Evolutionary conservation across 345 rosid species (phyloP).

Genomic region (Brassica carinata): DNA sequence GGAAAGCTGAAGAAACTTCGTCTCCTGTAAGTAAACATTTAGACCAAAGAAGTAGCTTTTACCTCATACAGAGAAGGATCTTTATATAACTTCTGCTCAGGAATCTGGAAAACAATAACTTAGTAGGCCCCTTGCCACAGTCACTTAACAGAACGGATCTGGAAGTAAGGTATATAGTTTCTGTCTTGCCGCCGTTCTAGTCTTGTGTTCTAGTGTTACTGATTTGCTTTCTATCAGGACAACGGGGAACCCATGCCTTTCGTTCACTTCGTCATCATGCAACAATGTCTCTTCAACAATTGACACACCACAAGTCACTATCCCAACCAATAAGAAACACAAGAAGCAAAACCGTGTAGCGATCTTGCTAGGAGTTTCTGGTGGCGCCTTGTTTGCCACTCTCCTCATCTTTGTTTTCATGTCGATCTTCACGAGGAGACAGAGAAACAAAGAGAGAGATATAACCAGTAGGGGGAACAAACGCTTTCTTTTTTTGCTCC

Average conservation of each 20-base stretch:
- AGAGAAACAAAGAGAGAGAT: no score
- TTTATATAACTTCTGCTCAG: conserved; percentile 42
- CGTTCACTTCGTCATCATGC: conserved; percentile 65
- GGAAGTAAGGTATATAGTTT: conserved; percentile 62
- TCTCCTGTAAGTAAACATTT: conserved; percentile 59
- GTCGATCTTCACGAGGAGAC: conserved; percentile 45
- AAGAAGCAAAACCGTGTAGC: conserved; percentile 39
- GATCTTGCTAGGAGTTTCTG: conserved; percentile 64
- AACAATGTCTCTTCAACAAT: conserved; percentile 65
- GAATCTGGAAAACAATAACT: conserved; percentile 81
- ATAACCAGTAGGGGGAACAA: no score
- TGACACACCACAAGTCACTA: conserved; percentile 79
- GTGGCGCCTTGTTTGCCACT: conserved; percentile 58
- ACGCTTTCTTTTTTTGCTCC: no score
- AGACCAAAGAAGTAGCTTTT: conserved; percentile 12
- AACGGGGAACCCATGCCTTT: conserved; percentile 79
- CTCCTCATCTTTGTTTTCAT: conserved; percentile 44
- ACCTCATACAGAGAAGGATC: not conserved
- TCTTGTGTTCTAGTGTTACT: not conserved
- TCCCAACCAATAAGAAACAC: conserved; percentile 54
- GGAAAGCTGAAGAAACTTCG: conserved; percentile 72
- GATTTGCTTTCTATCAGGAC: conserved; percentile 51
- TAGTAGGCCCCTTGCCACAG: conserved; percentile 70
- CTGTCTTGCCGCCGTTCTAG: not conserved
- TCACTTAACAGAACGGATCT: conserved; percentile 68